A percentile compares a stretch with the other conserved stretches of the same genome.
Conservation (phyloP, 768 basidiomycete genomes). For the Leccinellum luteum region DNA sequence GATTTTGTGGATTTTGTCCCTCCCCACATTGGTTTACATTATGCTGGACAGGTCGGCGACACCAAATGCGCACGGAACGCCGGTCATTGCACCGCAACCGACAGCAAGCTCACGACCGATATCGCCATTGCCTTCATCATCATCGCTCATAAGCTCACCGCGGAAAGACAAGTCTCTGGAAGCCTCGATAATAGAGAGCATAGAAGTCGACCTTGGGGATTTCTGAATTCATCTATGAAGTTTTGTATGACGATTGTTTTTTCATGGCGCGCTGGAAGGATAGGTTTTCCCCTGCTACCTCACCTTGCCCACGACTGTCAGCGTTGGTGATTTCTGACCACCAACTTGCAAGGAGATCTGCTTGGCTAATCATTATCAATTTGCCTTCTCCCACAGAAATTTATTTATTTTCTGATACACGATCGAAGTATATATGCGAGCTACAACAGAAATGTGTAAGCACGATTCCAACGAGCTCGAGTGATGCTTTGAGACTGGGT, state of each 20-base stretch:
- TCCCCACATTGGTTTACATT: constrained; percentile 6
- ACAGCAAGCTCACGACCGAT: constrained; percentile 30
- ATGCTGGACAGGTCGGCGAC: constrained; percentile 34
- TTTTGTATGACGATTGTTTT: constrained; percentile 3
- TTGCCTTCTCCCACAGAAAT: constrained; percentile 1
- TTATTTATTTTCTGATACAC: not conserved
- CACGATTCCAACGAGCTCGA: not conserved
- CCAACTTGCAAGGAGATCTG: not conserved
- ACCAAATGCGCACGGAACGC: constrained; percentile 50
- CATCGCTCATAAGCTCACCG: constrained; percentile 25
- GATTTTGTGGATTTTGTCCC: constrained; percentile 18
- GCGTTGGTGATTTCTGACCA: constrained; percentile 1
- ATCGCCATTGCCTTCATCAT: constrained; percentile 35
- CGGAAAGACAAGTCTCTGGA: constrained; percentile 47
- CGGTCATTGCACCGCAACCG: constrained; percentile 33
- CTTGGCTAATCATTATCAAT: constrained; percentile 5
- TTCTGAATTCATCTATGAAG: constrained; percentile 42
- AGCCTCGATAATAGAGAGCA: constrained; percentile 55
- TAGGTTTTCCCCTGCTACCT: not conserved
- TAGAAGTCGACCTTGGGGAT: constrained; percentile 79
- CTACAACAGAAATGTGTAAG: not conserved
- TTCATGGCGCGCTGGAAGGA: not conserved
- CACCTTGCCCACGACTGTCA: not conserved
- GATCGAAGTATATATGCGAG: not conserved
- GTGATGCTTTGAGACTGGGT: not conserved